phyloP scores from a whole-genome alignment of 345 rosid species.

The Syzygium grande region DNA sequence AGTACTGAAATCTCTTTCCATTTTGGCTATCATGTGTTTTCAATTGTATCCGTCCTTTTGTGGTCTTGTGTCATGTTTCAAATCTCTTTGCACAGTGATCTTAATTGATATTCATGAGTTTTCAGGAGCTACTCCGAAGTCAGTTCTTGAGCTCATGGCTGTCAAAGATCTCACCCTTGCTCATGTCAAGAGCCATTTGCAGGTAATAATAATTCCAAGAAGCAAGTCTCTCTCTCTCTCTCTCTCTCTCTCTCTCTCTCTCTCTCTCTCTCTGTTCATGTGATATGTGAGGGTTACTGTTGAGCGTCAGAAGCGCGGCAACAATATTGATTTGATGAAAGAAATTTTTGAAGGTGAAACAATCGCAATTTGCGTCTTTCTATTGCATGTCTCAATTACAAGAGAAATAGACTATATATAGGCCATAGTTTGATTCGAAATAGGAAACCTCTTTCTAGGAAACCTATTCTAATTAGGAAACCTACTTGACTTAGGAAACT shows the following conservation, averaged over 20 bases:
- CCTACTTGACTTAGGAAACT: too few species aligned
- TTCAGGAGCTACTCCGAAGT: constrained; percentile 91
- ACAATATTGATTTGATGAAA: too few species aligned
- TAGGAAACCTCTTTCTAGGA: too few species aligned
- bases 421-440: too few species aligned
- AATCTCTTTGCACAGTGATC: not conserved
- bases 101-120: not conserved
- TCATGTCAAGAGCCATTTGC: constrained; percentile 89
- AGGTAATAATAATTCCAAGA: constrained; percentile 28
- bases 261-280: not conserved
- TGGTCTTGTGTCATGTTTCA: not conserved
- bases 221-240: not conserved
- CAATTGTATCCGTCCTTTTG: not conserved
- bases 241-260: not conserved
- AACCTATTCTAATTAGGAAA: too few species aligned
- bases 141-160: constrained; percentile 87
- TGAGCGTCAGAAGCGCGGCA: too few species aligned
- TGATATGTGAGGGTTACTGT: not conserved
- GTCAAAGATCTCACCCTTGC: constrained; percentile 88
- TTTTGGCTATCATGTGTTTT: not conserved
- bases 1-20: constrained; percentile 23
- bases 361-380: too few species aligned
- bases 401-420: too few species aligned
- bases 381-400: too few species aligned
- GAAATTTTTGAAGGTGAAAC: too few species aligned